A percentile compares a stretch with the other conserved stretches of the same genome.
Evolutionary conservation across 306 rosid species (phyloP).

Genomic region (Dryas drummondii): DNA sequence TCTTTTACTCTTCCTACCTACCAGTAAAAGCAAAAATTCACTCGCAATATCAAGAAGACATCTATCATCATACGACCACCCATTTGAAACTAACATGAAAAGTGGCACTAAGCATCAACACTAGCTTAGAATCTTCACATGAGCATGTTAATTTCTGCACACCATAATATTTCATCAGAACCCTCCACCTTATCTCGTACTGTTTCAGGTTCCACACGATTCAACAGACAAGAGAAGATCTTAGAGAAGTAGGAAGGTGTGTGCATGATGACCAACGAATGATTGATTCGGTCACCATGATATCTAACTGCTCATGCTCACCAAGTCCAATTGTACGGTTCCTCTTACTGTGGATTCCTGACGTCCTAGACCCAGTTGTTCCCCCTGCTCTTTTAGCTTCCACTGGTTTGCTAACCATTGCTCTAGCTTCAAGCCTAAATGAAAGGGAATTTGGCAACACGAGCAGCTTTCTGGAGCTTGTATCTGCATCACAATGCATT

Average conservation of each 20-base stretch:
- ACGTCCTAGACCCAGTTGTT: conserved; percentile 42
- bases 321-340: conserved; percentile 86
- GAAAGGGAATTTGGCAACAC: conserved; percentile 50
- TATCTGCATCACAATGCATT: conserved; percentile 38
- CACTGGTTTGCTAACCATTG: conserved; percentile 30
- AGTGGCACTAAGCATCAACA: not conserved
- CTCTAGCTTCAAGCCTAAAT: conserved; percentile 33
- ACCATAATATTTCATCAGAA: not conserved
- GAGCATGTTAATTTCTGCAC: not conserved
- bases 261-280: conserved; percentile 94
- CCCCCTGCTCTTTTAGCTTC: conserved; percentile 58
- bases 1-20: not conserved
- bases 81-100: not conserved
- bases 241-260: conserved; percentile 62
- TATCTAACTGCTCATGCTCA: conserved; percentile 72
- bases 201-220: not conserved
- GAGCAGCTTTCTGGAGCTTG: conserved; percentile 52
- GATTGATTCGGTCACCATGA: conserved; percentile 74
- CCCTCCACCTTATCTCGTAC: not conserved
- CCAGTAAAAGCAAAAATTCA: not conserved
- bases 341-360: conserved; percentile 73
- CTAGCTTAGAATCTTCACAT: not conserved
- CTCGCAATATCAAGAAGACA: not conserved
- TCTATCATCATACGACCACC: not conserved
- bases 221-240: conserved; percentile 82